A percentile compares a stretch with the other conserved stretches of the same genome.
Evolutionary conservation across 2,329 filamentous ascomycete species (phyloP).

Genomic region (Penicillium rolfsii): DNA sequence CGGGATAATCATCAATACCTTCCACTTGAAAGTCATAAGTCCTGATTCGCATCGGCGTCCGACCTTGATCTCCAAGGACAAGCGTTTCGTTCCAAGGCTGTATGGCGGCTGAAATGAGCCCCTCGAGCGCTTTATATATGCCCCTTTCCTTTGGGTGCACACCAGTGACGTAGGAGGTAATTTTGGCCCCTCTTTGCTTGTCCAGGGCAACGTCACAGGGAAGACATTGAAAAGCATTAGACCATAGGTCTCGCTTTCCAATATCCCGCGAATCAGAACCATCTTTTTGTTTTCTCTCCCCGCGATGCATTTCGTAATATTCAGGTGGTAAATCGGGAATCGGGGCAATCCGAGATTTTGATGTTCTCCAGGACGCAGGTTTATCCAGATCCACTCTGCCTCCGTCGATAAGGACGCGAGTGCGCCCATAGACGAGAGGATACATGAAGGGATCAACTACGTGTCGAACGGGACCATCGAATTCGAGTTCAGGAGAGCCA

Average conservation of each 20-base stretch:
- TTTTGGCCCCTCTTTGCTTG: neutral
- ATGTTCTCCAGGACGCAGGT: slow-evolving; percentile 7
- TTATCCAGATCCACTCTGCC: slow-evolving; percentile 9
- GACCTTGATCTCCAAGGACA: slow-evolving; percentile 10
- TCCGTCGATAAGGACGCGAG: slow-evolving; percentile 9
- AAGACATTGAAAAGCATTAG: slow-evolving; percentile 14
- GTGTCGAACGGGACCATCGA: slow-evolving; percentile 6
- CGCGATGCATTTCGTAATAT: too few relatives aligned
- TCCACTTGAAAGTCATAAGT: slow-evolving; percentile 17
- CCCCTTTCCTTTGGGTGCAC: slow-evolving; percentile 11
- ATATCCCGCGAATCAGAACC: too few relatives aligned
- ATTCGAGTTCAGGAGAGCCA: neutral
- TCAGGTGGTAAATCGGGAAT: slow-evolving; percentile 5
- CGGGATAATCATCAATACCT: neutral
- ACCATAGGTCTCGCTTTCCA: neutral
- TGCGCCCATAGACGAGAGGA: slow-evolving; percentile 13
- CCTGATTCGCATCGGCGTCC: slow-evolving; percentile 14
- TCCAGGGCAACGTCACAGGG: slow-evolving; percentile 8
- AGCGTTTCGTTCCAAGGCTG: slow-evolving; percentile 7
- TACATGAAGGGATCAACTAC: slow-evolving; percentile 13
- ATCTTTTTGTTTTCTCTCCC: too few relatives aligned
- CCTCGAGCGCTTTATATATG: slow-evolving; percentile 11
- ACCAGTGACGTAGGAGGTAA: slow-evolving; percentile 12
- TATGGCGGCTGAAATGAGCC: slow-evolving; percentile 4
- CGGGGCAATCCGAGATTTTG: slow-evolving; percentile 1